Evolutionary conservation across 306 rosid species (phyloP), one percentile per base, ranked within the genome.

Genomic region (Inga leiocalycina): DNA sequence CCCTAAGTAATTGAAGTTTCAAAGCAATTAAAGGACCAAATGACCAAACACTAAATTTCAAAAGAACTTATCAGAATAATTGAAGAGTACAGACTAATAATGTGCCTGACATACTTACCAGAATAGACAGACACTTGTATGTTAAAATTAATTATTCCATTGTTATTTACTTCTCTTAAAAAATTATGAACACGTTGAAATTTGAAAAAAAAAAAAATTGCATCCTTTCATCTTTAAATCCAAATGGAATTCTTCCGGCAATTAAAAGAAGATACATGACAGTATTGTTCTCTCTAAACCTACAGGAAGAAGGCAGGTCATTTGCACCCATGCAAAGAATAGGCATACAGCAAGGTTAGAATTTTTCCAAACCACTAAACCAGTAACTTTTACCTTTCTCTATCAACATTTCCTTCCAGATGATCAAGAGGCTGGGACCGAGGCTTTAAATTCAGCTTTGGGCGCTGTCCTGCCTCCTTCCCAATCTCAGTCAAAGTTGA

Each of bases 361-460:
- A 76, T 83, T 41, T 69, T 54, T 41, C 54, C 24, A 45, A 73
- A 56, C 46, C 71, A 76, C 30, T 71, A 62, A 61, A 71, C 57
- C 39, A 5, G 43, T 8, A 82, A 86, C 92, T 46, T 61, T 62
- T 75, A 97, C 99, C 98, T 96, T 39, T 72, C 98, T 83, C 89
- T 90, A 86, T 93, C 94, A 74, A 65, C 75, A 67, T 76, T 88
- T 83, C 81, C 93, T 24, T 92, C 97, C 80, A 57, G 66, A 17
- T 88, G 88, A 76, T 96, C 93, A 51, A 77, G 22, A 13, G 89
- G 94, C 80, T 94, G 97, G 15, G 91, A 88, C 65, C 95, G 93
- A 76, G 98, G 97, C 89, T 89, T 94, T 81, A 96, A 83, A 88
- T 92, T 94, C 91, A 96, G 91, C 87, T 92, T 94, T 19, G 98